Base-by-base conservation (phyloP, 495 filamentous ascomycete genomes). In the Daldinia caldariorum region DNA sequence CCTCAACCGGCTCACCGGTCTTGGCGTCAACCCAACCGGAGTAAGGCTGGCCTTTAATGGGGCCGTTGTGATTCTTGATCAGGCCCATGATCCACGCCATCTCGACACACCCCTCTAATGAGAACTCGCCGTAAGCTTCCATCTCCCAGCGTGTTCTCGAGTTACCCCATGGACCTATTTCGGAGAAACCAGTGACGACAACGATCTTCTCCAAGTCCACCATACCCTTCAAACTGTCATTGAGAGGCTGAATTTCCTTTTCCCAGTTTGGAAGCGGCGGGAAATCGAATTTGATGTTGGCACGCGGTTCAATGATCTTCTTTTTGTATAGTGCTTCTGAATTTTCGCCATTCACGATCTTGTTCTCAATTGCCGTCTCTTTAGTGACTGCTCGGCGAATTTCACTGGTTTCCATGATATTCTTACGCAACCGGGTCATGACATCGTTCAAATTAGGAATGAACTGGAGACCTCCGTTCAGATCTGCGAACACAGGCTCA, bases 41-140 rank as follows among this genome's bases (percentile, higher is more conserved):
- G 81, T 99, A 98, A 45, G 90, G 89, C 83, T 97, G 91, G 77
- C 96, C 95, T 82, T 98, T 98, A 77, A 99, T 89, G 7, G 93
- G 92, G n/a, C 95, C 96, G 70, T 98, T 97, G 83, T 97, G 92
- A 78, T 99, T 96, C 83, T 92, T 97, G 81, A 99, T 98, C 63
- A 98, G 89, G 62, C 96, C 96, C 95, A 98, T 99, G 76, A 99
- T 92, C 95, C 95, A 99, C 34, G 95, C 93, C 95, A 99, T 98
- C 80, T 99, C 95, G 63, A 99, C 90, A 76, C 95, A 98, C 16
- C 95, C 95, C 80, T 98, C 95, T 16, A 98, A 89, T 16, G 96
- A 98, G 83, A 99, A 99, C 75, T 96, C 85, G 72, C 95, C 95
- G 71, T 94, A 88, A 10, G 96, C 93, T 80, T 99, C 95, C 94